Evolutionary conservation across 306 rosid species (phyloP), one percentile per base, ranked within the genome.

Genomic region (Cyclanthera cordifolia): DNA sequence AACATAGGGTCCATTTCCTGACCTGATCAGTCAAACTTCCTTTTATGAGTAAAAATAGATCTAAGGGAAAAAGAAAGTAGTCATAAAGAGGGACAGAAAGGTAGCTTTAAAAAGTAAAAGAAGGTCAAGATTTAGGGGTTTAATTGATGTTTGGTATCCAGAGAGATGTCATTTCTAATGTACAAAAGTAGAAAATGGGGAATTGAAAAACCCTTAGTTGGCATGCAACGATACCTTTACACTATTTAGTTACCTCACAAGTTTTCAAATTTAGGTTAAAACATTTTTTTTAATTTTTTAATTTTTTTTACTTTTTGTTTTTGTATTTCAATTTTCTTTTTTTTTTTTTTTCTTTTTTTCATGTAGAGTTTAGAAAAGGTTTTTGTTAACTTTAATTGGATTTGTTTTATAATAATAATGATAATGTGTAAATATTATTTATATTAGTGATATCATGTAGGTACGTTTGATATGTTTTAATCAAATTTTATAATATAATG

Each of bases 51-150:
- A 27, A 55, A 55, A 55, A 13, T 4, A 57, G 37, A 17, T 55
- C 10, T 19, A 7, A 54, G 2, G 6, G 19, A 4, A 34, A 54
- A 16, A 30, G 13, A 8, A 56, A 25, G 16, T 12, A 5, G 45
- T 9, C 46, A 58, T 58, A 58, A 58, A 30, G 45, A 30, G 65
- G 45, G 14, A 43, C 24, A 58, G 65, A 30, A 58, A 41, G 46
- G 66, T 58, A 58, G 66, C 24, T 58, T n/a, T 8, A 45, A 58
- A 58, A 45, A 30, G 46, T 58, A 58, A 58, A 58, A 58, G 66
- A 58, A 58, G 24, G 46, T 13, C 8, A 58, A 32, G 7, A 16
- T 58, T 55, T 58, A 58, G 66, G 20, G 24, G 66, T 32, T 32
- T 30, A 28, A 58, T 58, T 58, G 66, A 58, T 58, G 45, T 28